Base-by-base conservation (phyloP, 352 stramenopile species). In the Pythium aquatile region DNA sequence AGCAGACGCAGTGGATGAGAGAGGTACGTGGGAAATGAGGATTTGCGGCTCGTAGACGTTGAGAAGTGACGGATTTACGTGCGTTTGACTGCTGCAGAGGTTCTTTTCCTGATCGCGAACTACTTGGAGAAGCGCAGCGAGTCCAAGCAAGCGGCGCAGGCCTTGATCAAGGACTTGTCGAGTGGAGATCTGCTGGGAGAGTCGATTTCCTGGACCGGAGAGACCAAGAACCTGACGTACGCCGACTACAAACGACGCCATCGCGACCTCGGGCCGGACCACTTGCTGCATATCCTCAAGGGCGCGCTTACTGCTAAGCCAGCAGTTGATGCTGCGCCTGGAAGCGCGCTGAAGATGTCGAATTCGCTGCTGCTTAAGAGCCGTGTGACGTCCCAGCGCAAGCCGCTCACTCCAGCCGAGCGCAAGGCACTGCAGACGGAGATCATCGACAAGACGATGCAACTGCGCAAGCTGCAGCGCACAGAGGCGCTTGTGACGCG, bases 71-170 rank as follows among this genome's bases (percentile, higher is more conserved):
- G 17, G 35, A 30, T 8, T 17, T 51, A 2, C 6, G 14, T 40
- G n/a, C 30, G 40, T 37, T 26, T 16, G 49, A 4, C 3, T 33
- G 24, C 13, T 17, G 32, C 42, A 74, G 87, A 96, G 71, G 75
- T 96, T 30, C 85, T 87, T 57, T 96, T 94, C 71, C 72, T 96
- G 55, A 91, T 96, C 62, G 87, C 87, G 1, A 84, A 94, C 63
- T 96, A 91, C 64, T 58, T 96, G 26, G 88, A 88, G 66, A 87
- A 86, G 33, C 76, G 70, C 1, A 85, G 80, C 2, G 66, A 73
- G 42, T 96, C 84, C 35, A 66, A 77, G 37, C 81, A 81, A 35
- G 83, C 87, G 3, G 87, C 87, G 0, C 75, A 87, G 32, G 57
- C 66, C 52, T 58, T 96, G 30, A 90, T 94, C 44, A 63, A 80